Conservation (phyloP, 345 rosid genomes). For the Citrus reticulata region DNA sequence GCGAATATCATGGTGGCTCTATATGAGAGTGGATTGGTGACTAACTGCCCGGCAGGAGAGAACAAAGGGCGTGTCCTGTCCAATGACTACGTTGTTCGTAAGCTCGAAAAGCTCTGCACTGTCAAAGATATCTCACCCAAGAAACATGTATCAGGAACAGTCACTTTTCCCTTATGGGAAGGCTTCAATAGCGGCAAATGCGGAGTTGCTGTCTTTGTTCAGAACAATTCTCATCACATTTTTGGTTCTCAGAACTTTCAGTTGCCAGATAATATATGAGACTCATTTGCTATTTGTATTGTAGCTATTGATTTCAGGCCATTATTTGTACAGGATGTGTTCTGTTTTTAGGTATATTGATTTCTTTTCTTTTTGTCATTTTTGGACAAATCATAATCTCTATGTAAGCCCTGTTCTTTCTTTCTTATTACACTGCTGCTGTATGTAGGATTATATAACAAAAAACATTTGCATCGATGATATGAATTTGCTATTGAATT, state of each 20-base stretch:
- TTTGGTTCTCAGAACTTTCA: constrained; percentile 66
- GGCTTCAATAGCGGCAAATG: constrained; percentile 66
- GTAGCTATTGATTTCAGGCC: constrained; percentile 4
- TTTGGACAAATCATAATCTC: not conserved
- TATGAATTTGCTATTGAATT: not conserved
- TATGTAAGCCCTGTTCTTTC: not conserved
- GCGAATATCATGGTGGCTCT: constrained; percentile 72
- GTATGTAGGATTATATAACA: not conserved
- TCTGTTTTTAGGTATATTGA: constrained; percentile 14
- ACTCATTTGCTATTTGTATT: not conserved
- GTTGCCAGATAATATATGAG: constrained; percentile 55
- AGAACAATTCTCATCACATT: constrained; percentile 59
- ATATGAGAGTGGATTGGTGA: constrained; percentile 70
- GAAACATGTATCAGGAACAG: constrained; percentile 65
- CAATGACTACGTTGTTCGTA: constrained; percentile 74
- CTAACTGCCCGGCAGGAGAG: constrained; percentile 62
- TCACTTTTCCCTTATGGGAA: constrained; percentile 67
- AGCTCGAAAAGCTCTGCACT: constrained; percentile 67
- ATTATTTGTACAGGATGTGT: constrained; percentile 27
- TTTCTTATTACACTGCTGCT: not conserved
- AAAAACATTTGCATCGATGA: not conserved
- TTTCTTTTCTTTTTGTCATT: not conserved
- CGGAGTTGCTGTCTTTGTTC: constrained; percentile 61
- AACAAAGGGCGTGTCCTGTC: constrained; percentile 72
- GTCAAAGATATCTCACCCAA: constrained; percentile 55